Base-by-base conservation (phyloP, 495 filamentous ascomycete genomes). In the Tuber brumale region DNA sequence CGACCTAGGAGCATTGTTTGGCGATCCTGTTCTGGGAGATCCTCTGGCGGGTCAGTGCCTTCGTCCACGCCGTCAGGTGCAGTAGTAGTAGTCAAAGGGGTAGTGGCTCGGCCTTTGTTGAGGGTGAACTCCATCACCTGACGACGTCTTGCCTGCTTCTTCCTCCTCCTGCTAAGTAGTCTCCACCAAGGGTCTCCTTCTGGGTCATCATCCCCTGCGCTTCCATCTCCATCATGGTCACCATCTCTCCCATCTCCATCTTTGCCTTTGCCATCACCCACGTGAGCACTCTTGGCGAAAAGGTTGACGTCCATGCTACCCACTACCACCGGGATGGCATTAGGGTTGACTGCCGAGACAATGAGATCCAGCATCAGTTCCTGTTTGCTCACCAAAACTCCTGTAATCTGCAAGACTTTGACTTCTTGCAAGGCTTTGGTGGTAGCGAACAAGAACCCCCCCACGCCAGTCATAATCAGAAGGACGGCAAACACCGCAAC, bases 321-420 rank as follows among this genome's bases (percentile, higher is more conserved):
- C 72, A 99, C 89, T 14, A 91, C 91, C 41, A 99, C 90, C 23
- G 92, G 89, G 69, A 97, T 91, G 31, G 97, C 87, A 78, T 99
- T 99, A 0, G 94, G 95, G 82, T 99, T 99, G 76, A 92, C 86
- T 1, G 95, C 95, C 76, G 87, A 87, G 51, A 99, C 92, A n/a
- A 92, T 89, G 14, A 98, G 86, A 81, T 99, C 95, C 77, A 99
- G 87, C 91, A 99, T 98, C 31, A 99, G 87, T 81, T 98, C 96
- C 84, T 97, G 92, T 82, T 97, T 92, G 77, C 93, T 97, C 9
- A 94, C 94, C 44, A 98, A 88, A 27, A 99, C 93, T 79, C 97
- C 94, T 78, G 91, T 89, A 76, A 99, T 92, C 57, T 90, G 90
- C 61, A 90, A 83, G 43, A 98, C 87, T 69, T 89, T 86, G 73